Evolutionary conservation across 805 yeast genomes (phyloP).

Genomic region (Sungouiozyma intestinalis): DNA sequence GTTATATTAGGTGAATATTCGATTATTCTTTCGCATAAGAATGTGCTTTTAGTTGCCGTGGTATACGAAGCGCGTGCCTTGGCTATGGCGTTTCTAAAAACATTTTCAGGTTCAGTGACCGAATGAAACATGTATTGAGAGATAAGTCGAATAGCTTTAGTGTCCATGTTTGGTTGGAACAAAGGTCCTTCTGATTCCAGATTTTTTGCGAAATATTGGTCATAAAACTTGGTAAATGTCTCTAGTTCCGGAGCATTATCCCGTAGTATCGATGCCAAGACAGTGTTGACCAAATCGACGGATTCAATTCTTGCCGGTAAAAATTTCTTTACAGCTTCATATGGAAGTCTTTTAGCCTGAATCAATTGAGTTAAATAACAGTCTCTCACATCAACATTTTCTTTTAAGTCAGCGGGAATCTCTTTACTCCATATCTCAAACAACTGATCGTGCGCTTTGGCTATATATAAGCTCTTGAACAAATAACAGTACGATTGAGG

Average conservation of each 20-base stretch:
- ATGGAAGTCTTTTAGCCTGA: conserved; percentile 5
- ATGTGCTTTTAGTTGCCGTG: conserved; percentile 5
- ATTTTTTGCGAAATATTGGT: conserved; percentile 7
- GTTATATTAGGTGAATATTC: conserved; percentile 14
- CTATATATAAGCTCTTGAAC: conserved; percentile 13
- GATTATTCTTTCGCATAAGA: conserved; percentile 14
- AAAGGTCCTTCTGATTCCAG: conserved; percentile 1
- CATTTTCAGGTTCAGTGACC: conserved; percentile 11
- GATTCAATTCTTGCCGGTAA: conserved; percentile 12
- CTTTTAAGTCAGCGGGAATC: conserved; percentile 14
- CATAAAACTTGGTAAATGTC: conserved; percentile 12
- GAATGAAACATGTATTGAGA: conserved; percentile 10
- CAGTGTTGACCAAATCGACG: conserved; percentile 15
- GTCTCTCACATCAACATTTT: conserved; percentile 12
- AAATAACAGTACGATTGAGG: conserved; percentile 16
- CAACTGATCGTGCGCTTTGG: conserved; percentile 11
- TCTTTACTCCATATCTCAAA: conserved; percentile 20
- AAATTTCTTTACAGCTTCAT: conserved; percentile 7
- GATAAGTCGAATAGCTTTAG: conserved; percentile 17
- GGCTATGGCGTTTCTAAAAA: conserved; percentile 14
- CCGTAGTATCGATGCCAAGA: conserved; percentile 12
- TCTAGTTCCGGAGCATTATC: conserved; percentile 6
- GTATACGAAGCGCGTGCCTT: conserved; percentile 8
- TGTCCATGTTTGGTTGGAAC: conserved; percentile 10
- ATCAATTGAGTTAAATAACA: conserved; percentile 13